These are phyloP conservation scores for Ophiognomonia clavigignenti-juglandacearum DNA, from an alignment of 2,329 filamentous ascomycete species.

Conservation along the genomic window DNA sequence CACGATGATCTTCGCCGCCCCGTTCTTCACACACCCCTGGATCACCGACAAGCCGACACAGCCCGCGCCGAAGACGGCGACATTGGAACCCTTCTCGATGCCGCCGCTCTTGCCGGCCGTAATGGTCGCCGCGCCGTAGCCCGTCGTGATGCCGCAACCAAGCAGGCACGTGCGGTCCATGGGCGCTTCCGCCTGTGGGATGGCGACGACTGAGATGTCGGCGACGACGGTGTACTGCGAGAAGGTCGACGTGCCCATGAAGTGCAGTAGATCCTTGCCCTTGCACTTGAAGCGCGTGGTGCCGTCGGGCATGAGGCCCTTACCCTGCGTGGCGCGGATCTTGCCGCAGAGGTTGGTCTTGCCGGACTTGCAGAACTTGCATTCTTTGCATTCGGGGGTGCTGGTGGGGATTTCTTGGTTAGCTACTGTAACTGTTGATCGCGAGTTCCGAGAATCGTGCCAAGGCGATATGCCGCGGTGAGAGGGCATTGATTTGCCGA, in stretches of 20 bases:
- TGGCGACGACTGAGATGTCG: conserved; percentile 95
- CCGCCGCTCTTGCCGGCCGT: conserved; percentile 63
- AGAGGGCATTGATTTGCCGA: too few species aligned
- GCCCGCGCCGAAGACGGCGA: conserved; percentile 91
- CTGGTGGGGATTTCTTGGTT: conserved; percentile 45
- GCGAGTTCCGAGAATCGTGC: too few species aligned
- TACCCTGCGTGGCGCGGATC: conserved; percentile 94
- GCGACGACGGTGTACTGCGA: conserved; percentile 98
- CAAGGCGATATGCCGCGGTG: too few species aligned
- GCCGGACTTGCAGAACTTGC: conserved; percentile 99
- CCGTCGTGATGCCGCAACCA: conserved; percentile 97
- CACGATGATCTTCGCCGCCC: conserved; percentile 71
- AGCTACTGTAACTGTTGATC: background rate
- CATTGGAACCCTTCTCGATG: conserved; percentile 81
- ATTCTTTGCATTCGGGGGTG: conserved; percentile 94
- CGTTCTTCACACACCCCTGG: conserved; percentile 84
- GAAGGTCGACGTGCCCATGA: conserved; percentile 99
- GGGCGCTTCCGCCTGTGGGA: conserved; percentile 74
- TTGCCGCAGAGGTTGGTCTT: conserved; percentile 99
- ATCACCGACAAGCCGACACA: conserved; percentile 95
- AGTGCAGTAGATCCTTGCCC: conserved; percentile 92
- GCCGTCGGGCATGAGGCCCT: conserved; percentile 95
- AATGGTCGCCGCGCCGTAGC: conserved; percentile 91
- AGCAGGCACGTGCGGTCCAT: conserved; percentile 96
- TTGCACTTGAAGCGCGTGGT: conserved; percentile 92